Percentiles rank a stretch among this genome's conserved stretches.
phyloP scores from a whole-genome alignment of 2,329 filamentous ascomycete genomes.

The Pseudogymnoascus sp. region DNA sequence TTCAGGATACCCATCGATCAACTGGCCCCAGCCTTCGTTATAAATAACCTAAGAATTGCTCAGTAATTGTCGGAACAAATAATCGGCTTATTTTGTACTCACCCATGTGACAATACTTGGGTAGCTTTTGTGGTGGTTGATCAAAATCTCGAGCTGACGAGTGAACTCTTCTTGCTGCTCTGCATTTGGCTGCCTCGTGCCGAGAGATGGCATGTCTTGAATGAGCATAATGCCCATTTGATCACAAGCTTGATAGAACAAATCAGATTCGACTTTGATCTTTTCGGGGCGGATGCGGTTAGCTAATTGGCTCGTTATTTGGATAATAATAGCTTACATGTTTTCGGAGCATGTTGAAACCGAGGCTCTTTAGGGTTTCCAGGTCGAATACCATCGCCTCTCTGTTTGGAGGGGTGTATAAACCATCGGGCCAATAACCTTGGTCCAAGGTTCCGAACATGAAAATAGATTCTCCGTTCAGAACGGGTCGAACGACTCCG shows the following conservation, averaged over 20 bases:
- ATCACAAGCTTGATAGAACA: conserved; percentile 62
- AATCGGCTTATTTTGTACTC: conserved; percentile 15
- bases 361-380: conserved; percentile 52
- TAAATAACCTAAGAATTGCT: conserved; percentile 46
- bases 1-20: conserved; percentile 43
- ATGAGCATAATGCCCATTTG: conserved; percentile 52
- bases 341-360: conserved; percentile 64
- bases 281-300: conserved; percentile 22
- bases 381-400: conserved; percentile 63
- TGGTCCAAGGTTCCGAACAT: conserved; percentile 62
- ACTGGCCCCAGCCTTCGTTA: conserved; percentile 65
- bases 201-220: conserved; percentile 62
- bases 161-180: conserved; percentile 55
- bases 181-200: conserved; percentile 30
- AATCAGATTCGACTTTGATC: conserved; percentile 57
- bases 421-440: conserved; percentile 62
- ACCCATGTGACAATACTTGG: conserved; percentile 58
- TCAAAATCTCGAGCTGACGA: conserved; percentile 45
- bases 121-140: conserved; percentile 34
- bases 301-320: conserved; percentile 6
- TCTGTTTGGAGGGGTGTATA: conserved; percentile 54
- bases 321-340: conserved; percentile 40
- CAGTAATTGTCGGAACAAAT: background rate
- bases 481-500: conserved; percentile 33
- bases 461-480: conserved; percentile 63